These are phyloP conservation scores for Agastache rugosa DNA, from an alignment of 257 asterid genomes.

Conservation along the genomic window DNA sequence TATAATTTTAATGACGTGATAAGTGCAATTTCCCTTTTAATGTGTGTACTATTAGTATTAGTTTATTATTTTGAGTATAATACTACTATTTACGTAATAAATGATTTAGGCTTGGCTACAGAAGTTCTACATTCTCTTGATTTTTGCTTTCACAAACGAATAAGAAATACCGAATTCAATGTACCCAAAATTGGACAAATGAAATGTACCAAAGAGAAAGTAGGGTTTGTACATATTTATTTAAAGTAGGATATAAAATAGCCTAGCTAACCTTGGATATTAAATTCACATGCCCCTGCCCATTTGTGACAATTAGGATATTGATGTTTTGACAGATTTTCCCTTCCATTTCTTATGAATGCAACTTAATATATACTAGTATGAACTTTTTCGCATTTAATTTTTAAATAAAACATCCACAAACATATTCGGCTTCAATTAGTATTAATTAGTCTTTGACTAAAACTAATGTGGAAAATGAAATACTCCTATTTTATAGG, in stretches of 20 bases:
- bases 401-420: neutral
- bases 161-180: slow-evolving; percentile 30
- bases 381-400: neutral
- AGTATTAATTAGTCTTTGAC: no score
- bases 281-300: slow-evolving; percentile 27
- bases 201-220: slow-evolving; percentile 32
- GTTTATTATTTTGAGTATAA: no score
- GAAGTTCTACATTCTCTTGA: slow-evolving; percentile 10
- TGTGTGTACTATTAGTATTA: neutral
- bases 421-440: no score
- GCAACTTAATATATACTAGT: neutral
- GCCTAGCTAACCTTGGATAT: neutral
- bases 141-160: neutral
- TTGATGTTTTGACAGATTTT: neutral
- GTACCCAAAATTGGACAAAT: slow-evolving; percentile 35
- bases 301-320: neutral
- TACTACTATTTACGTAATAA: neutral
- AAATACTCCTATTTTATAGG: no score
- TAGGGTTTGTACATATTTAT: neutral
- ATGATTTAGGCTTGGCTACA: neutral
- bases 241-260: neutral
- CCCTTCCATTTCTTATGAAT: neutral
- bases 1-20: neutral
- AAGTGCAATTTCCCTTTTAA: neutral
- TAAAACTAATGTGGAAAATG: no score